These are phyloP conservation scores for Halenospora varia DNA, from an alignment of 495 filamentous ascomycete species.

Conservation along the genomic window DNA sequence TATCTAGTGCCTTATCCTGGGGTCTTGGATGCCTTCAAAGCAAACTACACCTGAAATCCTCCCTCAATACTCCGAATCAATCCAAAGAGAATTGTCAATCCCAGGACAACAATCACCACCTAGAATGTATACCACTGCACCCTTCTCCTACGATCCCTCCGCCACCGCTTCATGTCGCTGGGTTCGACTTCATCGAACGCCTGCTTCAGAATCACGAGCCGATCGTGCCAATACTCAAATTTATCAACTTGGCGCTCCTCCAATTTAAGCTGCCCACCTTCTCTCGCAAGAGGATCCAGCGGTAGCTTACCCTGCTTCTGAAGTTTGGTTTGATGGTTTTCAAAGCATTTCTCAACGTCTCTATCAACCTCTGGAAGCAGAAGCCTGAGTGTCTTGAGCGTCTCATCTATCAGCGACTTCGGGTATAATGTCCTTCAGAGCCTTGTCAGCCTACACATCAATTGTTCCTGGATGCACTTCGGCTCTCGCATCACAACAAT, in stretches of 20 bases:
- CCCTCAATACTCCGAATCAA: conserved; percentile 43
- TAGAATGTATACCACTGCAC: conserved; percentile 53
- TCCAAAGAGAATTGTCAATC: conserved; percentile 45
- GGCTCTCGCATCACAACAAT: no score
- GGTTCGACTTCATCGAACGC: conserved; percentile 23
- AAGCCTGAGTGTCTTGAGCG: conserved; percentile 37
- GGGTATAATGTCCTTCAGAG: no score
- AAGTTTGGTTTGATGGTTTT: neutral
- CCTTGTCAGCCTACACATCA: no score
- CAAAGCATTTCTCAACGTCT: neutral
- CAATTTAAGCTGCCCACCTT: neutral
- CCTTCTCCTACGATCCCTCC: conserved; percentile 45
- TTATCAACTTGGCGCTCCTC: conserved; percentile 7
- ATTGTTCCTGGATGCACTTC: no score
- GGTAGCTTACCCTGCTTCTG: neutral
- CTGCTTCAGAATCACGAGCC: conserved; percentile 16
- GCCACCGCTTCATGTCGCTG: conserved; percentile 35
- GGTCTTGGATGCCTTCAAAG: neutral
- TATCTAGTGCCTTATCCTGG: no score
- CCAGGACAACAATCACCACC: conserved; percentile 42
- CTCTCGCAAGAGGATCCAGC: neutral
- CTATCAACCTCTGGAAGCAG: conserved; percentile 35
- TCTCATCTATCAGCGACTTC: conserved; percentile 43
- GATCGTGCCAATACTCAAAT: conserved; percentile 21
- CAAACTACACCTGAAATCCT: conserved; percentile 36